Conservation (phyloP, 2,329 filamentous ascomycete genomes). For the Venturia asperata region DNA sequence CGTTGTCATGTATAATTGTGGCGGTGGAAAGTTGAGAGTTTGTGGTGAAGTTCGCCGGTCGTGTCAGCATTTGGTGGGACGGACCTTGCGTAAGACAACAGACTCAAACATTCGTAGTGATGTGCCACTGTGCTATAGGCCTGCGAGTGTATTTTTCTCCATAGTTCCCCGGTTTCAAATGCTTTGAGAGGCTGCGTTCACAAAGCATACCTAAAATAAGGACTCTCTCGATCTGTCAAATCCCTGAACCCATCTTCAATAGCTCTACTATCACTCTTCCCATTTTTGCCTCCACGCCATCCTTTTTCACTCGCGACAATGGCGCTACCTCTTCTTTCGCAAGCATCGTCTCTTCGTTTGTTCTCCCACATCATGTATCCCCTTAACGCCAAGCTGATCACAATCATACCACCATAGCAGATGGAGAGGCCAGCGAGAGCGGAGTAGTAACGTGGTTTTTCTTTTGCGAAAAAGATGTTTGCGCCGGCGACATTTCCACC, state of each 20-base stretch:
- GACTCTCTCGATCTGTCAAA: constrained; percentile 30
- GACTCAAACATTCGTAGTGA: too few species aligned
- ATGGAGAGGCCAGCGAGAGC: neutral
- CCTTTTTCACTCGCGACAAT: constrained; percentile 20
- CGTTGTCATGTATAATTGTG: too few species aligned
- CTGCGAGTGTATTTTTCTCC: neutral
- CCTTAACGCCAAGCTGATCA: neutral
- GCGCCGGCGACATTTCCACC: constrained; percentile 14
- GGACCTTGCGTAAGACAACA: too few species aligned
- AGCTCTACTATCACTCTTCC: constrained; percentile 25
- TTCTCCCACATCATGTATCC: constrained; percentile 12
- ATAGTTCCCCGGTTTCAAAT: neutral
- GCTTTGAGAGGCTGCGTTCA: constrained; percentile 16
- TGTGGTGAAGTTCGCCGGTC: too few species aligned
- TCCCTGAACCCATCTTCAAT: constrained; percentile 32
- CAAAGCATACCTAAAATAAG: constrained; percentile 32
- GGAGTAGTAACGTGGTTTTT: neutral
- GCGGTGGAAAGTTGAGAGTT: too few species aligned
- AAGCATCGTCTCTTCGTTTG: constrained; percentile 13
- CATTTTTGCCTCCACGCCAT: constrained; percentile 25
- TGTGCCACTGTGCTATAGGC: too few species aligned
- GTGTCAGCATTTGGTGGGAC: too few species aligned
- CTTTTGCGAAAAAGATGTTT: constrained; percentile 15
- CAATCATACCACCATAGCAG: constrained; percentile 3
- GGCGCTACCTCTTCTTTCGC: neutral